phyloP scores from a whole-genome alignment of 495 filamentous ascomycete genomes.

The Penicillium lagena region DNA sequence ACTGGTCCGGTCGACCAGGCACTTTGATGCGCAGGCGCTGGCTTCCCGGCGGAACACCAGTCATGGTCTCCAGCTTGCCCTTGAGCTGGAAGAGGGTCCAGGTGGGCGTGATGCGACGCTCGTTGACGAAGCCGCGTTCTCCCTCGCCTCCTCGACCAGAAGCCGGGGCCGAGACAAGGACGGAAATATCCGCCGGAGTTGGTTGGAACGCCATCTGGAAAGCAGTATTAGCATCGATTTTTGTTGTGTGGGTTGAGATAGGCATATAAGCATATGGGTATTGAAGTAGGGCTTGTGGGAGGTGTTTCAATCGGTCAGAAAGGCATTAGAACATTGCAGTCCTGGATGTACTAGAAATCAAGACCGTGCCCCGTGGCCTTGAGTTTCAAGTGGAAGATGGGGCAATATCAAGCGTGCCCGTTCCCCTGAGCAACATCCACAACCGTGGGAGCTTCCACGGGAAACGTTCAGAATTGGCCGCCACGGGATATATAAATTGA shows the following conservation, averaged over 20 bases:
- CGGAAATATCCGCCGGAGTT: conserved; percentile 72
- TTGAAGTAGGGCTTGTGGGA: no score
- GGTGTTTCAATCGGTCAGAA: no score
- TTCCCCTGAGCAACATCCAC: no score
- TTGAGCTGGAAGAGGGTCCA: conserved; percentile 89
- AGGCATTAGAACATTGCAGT: no score
- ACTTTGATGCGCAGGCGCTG: conserved; percentile 57
- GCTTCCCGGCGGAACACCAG: conserved; percentile 75
- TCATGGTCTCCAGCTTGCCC: conserved; percentile 85
- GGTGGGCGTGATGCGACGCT: conserved; percentile 84
- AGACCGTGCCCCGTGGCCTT: no score
- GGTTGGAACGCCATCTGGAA: conserved; percentile 37
- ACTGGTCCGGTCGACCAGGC: conserved; percentile 29
- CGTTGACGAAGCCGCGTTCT: conserved; percentile 68
- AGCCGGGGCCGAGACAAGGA: conserved; percentile 74
- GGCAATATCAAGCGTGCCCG: no score
- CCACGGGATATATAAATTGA: no score
- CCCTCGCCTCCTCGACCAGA: conserved; percentile 60
- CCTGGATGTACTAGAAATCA: no score
- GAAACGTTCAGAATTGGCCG: no score
- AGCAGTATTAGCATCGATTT: no score
- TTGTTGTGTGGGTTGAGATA: background rate
- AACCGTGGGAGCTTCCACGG: no score
- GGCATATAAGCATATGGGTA: background rate
- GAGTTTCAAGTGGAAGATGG: no score